Conservation (phyloP, 306 rosid genomes). For the Glycine soja region DNA sequence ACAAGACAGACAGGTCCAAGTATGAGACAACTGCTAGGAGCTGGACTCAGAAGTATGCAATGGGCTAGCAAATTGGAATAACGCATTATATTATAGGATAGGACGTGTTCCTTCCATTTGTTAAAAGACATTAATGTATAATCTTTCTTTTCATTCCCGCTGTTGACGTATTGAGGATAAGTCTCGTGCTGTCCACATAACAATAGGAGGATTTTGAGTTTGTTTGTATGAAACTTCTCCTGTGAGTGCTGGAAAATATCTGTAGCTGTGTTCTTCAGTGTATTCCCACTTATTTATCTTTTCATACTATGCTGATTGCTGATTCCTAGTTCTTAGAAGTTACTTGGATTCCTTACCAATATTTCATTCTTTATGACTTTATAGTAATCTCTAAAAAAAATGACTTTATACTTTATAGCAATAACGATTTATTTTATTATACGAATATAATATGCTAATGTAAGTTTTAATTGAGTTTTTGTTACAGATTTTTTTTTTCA, state of each 20-base stretch:
- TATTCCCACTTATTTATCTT: background rate
- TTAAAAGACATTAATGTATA: slow-evolving; percentile 43
- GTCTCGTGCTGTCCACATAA: slow-evolving; percentile 19
- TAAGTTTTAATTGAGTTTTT: too few relatives aligned
- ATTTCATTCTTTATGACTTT: background rate
- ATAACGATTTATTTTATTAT: too few relatives aligned
- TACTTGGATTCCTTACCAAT: background rate
- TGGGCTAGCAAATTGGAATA: slow-evolving; percentile 67
- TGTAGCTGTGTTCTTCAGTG: slow-evolving; percentile 22
- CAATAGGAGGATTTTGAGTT: background rate
- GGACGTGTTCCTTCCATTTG: slow-evolving; percentile 47
- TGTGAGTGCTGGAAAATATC: slow-evolving; percentile 17
- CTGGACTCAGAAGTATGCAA: slow-evolving; percentile 94
- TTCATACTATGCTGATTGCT: background rate
- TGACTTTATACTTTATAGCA: too few relatives aligned
- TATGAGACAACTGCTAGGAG: slow-evolving; percentile 93
- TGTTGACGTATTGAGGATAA: slow-evolving; percentile 51
- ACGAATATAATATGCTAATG: too few relatives aligned
- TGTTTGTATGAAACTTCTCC: slow-evolving; percentile 32
- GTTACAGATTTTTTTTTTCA: too few relatives aligned
- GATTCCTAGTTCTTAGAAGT: background rate
- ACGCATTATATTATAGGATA: slow-evolving; percentile 28
- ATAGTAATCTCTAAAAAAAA: background rate
- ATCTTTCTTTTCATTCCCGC: slow-evolving; percentile 47
- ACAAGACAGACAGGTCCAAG: slow-evolving; percentile 79